Percentiles rank a stretch among this genome's conserved stretches.
Evolutionary conservation across 208 protist genomes (phyloP).

Genomic region (Crithidia acanthocephali): DNA sequence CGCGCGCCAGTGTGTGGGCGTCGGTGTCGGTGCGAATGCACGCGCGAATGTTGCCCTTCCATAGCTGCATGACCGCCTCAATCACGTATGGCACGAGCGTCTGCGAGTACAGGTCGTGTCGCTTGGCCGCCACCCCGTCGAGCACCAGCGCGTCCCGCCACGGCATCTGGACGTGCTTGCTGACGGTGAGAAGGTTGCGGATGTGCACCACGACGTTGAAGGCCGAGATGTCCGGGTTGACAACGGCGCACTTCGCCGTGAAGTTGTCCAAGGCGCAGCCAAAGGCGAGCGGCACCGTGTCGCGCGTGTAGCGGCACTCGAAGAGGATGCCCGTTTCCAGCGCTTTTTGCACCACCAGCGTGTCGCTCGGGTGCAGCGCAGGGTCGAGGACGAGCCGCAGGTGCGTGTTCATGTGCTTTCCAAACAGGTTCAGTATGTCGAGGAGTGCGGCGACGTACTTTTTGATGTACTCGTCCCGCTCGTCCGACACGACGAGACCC

Average conservation of each 20-base stretch:
- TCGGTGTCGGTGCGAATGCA: constrained; percentile 60
- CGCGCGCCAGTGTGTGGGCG: constrained; percentile 37
- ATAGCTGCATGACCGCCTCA: constrained; percentile 59
- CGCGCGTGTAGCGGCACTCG: constrained; percentile 40
- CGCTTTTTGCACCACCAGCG: constrained; percentile 35
- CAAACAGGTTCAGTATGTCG: constrained; percentile 52
- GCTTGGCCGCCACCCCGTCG: constrained; percentile 60
- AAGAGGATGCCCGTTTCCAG: constrained; percentile 48
- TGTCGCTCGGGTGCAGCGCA: constrained; percentile 40
- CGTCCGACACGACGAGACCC: constrained; percentile 32
- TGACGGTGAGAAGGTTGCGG: constrained; percentile 35
- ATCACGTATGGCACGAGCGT: constrained; percentile 42
- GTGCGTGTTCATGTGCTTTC: constrained; percentile 46
- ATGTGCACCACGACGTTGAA: constrained; percentile 69
- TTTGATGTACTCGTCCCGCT: constrained; percentile 54
- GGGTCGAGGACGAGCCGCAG: constrained; percentile 60
- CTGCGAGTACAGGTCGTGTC: constrained; percentile 55
- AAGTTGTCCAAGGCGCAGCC: constrained; percentile 75
- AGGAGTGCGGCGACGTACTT: constrained; percentile 49
- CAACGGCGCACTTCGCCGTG: constrained; percentile 42
- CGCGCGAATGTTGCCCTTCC: constrained; percentile 68
- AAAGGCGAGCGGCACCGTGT: constrained; percentile 57
- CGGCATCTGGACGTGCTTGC: constrained; percentile 53
- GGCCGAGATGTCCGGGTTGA: constrained; percentile 42
- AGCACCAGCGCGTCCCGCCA: constrained; percentile 44